phyloP scores from a whole-genome alignment of 495 filamentous ascomycete species.

The Tuber umbilicatum region DNA sequence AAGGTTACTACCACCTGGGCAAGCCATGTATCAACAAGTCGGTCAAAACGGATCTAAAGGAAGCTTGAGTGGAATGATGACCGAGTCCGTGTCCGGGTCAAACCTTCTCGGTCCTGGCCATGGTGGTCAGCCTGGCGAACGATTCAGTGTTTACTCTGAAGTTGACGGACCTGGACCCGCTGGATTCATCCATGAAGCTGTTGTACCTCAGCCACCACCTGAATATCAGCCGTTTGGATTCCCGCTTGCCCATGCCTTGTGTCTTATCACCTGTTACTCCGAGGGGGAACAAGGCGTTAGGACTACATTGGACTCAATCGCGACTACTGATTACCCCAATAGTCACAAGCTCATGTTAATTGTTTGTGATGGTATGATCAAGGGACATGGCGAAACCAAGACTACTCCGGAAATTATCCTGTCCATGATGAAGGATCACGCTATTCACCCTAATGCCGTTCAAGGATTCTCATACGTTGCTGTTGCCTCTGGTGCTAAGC shows the following conservation, averaged over 20 bases:
- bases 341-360: slow-evolving; percentile 95
- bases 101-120: slow-evolving; percentile 23
- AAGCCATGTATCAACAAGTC: slow-evolving; percentile 61
- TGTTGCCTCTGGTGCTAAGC: slow-evolving; percentile 89
- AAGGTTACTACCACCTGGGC: slow-evolving; percentile 61
- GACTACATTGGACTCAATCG: slow-evolving; percentile 91
- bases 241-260: slow-evolving; percentile 86
- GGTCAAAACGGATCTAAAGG: slow-evolving; percentile 50
- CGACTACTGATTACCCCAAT: slow-evolving; percentile 97
- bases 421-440: slow-evolving; percentile 89
- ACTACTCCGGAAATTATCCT: slow-evolving; percentile 87
- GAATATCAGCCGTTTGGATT: slow-evolving; percentile 97
- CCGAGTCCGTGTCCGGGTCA: slow-evolving; percentile 26
- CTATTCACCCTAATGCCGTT: slow-evolving; percentile 69
- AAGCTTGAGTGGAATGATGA: slow-evolving; percentile 30
- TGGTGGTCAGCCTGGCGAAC: slow-evolving; percentile 42
- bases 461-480: slow-evolving; percentile 91
- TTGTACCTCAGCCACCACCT: slow-evolving; percentile 93
- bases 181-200: slow-evolving; percentile 89
- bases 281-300: slow-evolving; percentile 89
- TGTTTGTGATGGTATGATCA: slow-evolving; percentile 96
- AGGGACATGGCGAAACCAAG: slow-evolving; percentile 80
- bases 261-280: slow-evolving; percentile 94
- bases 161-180: slow-evolving; percentile 64
- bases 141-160: slow-evolving; percentile 52